These are phyloP conservation scores for Apiotrichum brassicae DNA, from an alignment of 1,284 basidiomycete species.

Conservation along the genomic window DNA sequence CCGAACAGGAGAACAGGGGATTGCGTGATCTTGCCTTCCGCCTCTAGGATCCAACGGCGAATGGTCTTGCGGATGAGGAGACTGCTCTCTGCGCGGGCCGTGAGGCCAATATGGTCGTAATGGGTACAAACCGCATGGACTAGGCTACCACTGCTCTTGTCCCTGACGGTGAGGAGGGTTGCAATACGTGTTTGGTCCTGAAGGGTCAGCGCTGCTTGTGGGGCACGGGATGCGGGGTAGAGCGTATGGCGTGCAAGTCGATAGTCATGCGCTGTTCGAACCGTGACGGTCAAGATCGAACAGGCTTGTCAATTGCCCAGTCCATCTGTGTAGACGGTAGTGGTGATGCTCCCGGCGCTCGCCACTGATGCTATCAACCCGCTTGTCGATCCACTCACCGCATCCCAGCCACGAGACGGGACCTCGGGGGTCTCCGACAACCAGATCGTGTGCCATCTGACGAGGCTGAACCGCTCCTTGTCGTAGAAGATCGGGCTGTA, in stretches of 20 bases:
- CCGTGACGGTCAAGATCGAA: too few species aligned
- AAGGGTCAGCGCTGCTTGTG: background rate
- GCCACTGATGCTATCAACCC: too few species aligned
- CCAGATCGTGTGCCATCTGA: constrained; percentile 38
- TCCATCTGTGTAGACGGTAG: too few species aligned
- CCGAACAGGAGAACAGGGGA: constrained; percentile 36
- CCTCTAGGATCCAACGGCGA: constrained; percentile 24
- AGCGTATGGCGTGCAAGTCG: background rate
- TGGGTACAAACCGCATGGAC: constrained; percentile 45
- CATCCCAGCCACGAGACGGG: constrained; percentile 46
- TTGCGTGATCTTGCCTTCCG: constrained; percentile 13
- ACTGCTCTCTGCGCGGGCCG: constrained; percentile 34
- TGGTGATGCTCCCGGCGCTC: too few species aligned
- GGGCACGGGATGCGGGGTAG: background rate
- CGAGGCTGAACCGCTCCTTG: constrained; percentile 30
- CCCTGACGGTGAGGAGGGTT: constrained; percentile 33
- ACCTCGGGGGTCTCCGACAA: constrained; percentile 34
- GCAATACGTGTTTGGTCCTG: constrained; percentile 41
- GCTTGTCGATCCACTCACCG: too few species aligned
- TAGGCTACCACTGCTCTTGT: constrained; percentile 4
- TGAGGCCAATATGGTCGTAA: constrained; percentile 39
- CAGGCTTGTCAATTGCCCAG: too few species aligned
- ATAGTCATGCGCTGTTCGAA: too few species aligned
- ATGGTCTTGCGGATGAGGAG: constrained; percentile 34
- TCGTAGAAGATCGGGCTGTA: constrained; percentile 62